Evolutionary conservation across 2,329 filamentous ascomycete genomes (phyloP), one percentile per base, ranked within the genome.

Genomic region (Nigrospora oryzae): DNA sequence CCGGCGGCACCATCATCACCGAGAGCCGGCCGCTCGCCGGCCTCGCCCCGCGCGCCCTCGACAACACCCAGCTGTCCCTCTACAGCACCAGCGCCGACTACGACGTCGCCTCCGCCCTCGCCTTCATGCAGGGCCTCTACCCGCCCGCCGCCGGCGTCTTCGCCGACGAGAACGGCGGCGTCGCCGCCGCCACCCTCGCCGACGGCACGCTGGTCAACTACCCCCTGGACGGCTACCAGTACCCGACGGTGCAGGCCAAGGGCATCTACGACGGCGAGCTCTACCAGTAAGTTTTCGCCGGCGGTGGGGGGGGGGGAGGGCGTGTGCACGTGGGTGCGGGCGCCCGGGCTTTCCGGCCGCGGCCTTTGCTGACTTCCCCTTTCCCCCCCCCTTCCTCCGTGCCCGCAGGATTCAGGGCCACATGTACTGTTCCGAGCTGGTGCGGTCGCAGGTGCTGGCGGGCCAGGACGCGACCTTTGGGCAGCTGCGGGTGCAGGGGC

Each of bases 51-150:
- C 57, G 71, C 46, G 62, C 63, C n/a, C 67, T 80, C 40, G 66
- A 77, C 53, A 75, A 74, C 47, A 53, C 46, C 2, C 69, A 77
- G 52, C 53, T 81, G 15, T 56, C 59, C 31, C 53, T 75, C 32
- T 50, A 65, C 31, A 66, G 69, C 16, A 67, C 58, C 33, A 56
- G 62, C 5, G 66, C 73, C 42, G 59, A 63, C 23, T 73, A 66
- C 56, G 57, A 90, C 31, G 77, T 81, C 42, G 81, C 75, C 48
- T 81, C 86, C 3, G 87, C 86, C 32, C 69, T 78, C 42, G 88
- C 83, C 1, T 94, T 95, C 63, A 66, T 93, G 53, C 89, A 95
- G 60, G 89, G 84, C 5, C 70, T 95, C 4, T 95, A 95, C 58
- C 89, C 89, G 3, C 86, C 88, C 0, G 73, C 76, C 1, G 70